These are phyloP conservation scores for Calendula officinalis DNA, from an alignment of 129 eudicot genomes.

Conservation along the genomic window DNA sequence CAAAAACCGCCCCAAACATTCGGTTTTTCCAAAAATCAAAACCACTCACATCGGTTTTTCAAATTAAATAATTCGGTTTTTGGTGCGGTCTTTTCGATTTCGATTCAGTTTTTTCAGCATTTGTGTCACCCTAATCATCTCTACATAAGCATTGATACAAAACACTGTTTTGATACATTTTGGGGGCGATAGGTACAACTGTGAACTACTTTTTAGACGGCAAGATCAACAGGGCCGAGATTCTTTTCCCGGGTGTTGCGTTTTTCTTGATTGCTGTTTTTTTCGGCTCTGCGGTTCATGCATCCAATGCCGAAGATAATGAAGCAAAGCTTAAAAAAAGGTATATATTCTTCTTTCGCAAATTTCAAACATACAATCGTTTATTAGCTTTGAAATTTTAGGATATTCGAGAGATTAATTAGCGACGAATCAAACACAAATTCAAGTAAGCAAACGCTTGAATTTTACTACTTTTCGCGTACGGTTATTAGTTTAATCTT, in stretches of 20 bases:
- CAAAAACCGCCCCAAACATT: too few species aligned
- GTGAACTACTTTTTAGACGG: slow-evolving; percentile 16
- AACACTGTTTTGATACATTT: background rate
- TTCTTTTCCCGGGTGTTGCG: slow-evolving; percentile 18
- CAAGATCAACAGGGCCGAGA: slow-evolving; percentile 17
- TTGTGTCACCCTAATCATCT: background rate
- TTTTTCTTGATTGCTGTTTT: slow-evolving; percentile 19
- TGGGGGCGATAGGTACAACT: slow-evolving; percentile 2
- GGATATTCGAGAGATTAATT: slow-evolving; percentile 14
- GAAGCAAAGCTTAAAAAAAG: slow-evolving; percentile 16
- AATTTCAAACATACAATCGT: background rate
- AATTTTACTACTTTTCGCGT: background rate
- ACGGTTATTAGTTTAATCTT: slow-evolving; percentile 5
- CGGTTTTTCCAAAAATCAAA: too few species aligned
- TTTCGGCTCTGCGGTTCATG: slow-evolving; percentile 8
- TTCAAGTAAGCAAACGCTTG: slow-evolving; percentile 21
- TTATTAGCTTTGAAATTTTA: background rate
- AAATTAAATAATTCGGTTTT: too few species aligned
- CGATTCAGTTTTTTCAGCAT: too few species aligned
- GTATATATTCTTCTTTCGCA: slow-evolving; percentile 15
- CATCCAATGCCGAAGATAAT: slow-evolving; percentile 17
- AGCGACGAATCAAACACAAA: slow-evolving; percentile 13
- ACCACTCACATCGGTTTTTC: too few species aligned
- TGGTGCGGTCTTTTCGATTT: too few species aligned
- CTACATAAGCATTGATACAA: background rate